Conservation (phyloP, 1,284 basidiomycete genomes). For the Boletus sp. region DNA sequence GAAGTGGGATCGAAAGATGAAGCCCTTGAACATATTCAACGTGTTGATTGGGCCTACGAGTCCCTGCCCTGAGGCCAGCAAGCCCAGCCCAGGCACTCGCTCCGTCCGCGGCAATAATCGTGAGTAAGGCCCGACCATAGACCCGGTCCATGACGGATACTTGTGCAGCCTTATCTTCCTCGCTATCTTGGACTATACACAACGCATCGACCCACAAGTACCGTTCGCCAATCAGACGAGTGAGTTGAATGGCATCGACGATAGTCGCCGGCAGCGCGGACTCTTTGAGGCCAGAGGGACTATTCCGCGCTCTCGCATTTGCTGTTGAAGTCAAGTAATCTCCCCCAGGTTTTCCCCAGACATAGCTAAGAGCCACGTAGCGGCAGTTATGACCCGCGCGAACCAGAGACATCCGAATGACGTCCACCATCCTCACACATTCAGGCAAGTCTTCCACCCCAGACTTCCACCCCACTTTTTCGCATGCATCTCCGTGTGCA, state of each 20-base stretch:
- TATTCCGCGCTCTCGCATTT: neutral
- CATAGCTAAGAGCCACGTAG: conserved; percentile 17
- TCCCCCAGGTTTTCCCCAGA: conserved; percentile 11
- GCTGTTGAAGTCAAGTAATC: conserved; percentile 10
- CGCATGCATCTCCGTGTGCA: conserved; percentile 10
- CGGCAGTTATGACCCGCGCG: conserved; percentile 6
- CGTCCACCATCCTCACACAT: conserved; percentile 16
- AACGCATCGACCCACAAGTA: conserved; percentile 21
- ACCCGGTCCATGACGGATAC: conserved; percentile 16
- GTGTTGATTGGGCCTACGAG: conserved; percentile 15
- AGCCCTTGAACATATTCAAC: conserved; percentile 24
- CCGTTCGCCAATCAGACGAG: conserved; percentile 14
- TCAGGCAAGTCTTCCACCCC: conserved; percentile 10
- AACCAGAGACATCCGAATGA: conserved; percentile 10
- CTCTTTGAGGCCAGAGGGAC: conserved; percentile 9
- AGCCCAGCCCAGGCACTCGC: conserved; percentile 10
- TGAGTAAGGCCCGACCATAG: conserved; percentile 14
- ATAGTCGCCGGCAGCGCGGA: conserved; percentile 14
- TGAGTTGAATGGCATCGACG: conserved; percentile 13
- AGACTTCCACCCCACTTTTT: conserved; percentile 11
- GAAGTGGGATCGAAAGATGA: conserved; percentile 24
- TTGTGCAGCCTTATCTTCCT: conserved; percentile 13
- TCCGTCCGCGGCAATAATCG: conserved; percentile 13
- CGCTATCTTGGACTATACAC: conserved; percentile 21
- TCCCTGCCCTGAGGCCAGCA: conserved; percentile 15